Conservation (phyloP, 2,329 filamentous ascomycete genomes). For the Zymoseptoria pseudotritici region DNA sequence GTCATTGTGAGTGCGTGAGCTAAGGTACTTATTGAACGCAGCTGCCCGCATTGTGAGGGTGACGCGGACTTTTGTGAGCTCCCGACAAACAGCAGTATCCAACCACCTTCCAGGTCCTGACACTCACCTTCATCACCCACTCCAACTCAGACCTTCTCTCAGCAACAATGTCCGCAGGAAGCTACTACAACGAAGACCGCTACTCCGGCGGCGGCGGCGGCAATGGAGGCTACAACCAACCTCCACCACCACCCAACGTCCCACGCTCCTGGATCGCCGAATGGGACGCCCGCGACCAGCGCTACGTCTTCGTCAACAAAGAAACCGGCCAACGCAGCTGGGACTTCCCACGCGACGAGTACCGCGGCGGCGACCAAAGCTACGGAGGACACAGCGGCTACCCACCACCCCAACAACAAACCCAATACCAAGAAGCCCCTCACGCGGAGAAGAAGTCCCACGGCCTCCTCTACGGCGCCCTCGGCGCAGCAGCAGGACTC, state of each 20-base stretch:
- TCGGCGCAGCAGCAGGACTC: constrained; percentile 36
- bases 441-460: constrained; percentile 23
- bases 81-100: neutral
- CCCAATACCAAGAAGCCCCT: constrained; percentile 1
- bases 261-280: constrained; percentile 40
- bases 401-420: neutral
- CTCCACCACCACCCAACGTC: constrained; percentile 26
- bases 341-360: constrained; percentile 28
- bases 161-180: neutral
- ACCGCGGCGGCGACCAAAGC: constrained; percentile 18
- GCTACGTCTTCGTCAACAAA: constrained; percentile 42
- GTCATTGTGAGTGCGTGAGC: neutral
- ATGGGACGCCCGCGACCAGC: constrained; percentile 35
- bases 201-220: constrained; percentile 1
- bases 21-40: neutral
- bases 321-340: constrained; percentile 39
- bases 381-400: constrained; percentile 13
- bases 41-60: neutral
- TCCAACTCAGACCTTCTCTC: neutral
- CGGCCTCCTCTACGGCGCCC: constrained; percentile 31
- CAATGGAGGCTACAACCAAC: constrained; percentile 3
- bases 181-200: neutral
- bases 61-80: neutral
- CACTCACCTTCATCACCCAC: no score
- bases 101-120: no score